Conservation (phyloP, 2,329 filamentous ascomycete genomes). For the Pseudogymnoascus sp. region DNA sequence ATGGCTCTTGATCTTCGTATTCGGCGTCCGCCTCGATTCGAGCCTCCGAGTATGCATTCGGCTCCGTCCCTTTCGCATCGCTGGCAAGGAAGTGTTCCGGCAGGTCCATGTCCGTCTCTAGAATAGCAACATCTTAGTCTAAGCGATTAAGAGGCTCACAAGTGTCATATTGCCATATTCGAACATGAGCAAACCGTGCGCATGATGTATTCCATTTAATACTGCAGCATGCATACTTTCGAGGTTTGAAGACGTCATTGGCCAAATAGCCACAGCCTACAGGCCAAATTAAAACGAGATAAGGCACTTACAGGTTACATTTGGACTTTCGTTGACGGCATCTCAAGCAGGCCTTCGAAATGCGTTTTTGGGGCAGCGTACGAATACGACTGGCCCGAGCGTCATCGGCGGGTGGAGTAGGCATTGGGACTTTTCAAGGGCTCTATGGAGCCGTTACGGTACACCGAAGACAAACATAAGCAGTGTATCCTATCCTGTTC, state of each 20-base stretch:
- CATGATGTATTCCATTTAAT: background rate
- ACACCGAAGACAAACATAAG: background rate
- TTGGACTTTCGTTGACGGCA: constrained; percentile 22
- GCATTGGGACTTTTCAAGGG: background rate
- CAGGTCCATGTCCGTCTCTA: constrained; percentile 23
- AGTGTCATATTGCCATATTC: constrained; percentile 29
- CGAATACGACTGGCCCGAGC: background rate
- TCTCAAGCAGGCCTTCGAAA: constrained; percentile 20
- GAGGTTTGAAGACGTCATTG: background rate
- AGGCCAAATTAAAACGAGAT: background rate
- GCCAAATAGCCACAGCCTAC: background rate
- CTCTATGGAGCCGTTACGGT: background rate
- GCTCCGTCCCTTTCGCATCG: constrained; percentile 33
- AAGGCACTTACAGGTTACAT: constrained; percentile 20
- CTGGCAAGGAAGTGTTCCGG: constrained; percentile 31
- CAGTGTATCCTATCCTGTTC: background rate
- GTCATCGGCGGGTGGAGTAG: background rate
- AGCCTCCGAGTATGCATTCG: constrained; percentile 36
- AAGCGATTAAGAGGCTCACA: constrained; percentile 25
- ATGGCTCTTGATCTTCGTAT: constrained; percentile 18
- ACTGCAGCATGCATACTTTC: background rate
- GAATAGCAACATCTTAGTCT: constrained; percentile 22
- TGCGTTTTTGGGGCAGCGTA: constrained; percentile 15
- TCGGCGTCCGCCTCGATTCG: constrained; percentile 33
- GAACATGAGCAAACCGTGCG: constrained; percentile 12